Evolutionary conservation across 257 asterid species (phyloP), one percentile per base, ranked within the genome.

Genomic region (Lavandula angustifolia): DNA sequence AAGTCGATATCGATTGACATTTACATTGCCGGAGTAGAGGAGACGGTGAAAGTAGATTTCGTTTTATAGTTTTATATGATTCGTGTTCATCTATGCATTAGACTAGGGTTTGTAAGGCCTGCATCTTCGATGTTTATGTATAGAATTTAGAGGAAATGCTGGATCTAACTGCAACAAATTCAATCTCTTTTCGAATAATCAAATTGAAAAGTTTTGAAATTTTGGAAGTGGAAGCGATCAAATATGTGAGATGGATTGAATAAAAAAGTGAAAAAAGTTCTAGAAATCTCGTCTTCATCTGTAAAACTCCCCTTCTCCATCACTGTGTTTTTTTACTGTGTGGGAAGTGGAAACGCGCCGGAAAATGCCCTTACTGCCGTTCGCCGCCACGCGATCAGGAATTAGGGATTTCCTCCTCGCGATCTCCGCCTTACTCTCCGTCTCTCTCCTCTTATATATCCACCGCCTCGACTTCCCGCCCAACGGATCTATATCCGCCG

Each of bases 1-100:
- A 82, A 64, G 92, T 87, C 70, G 97, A 89, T 74, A 81, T 87
- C 1, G 82, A 78, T 60, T 89, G 86, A 89, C 60, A 35, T 56
- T 9, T 14, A n/a, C 40, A 41, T 6, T 2, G 27, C 27, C 27
- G 27, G 27, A 22, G 27, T 22, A 22, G 27, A 22, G 27, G 27
- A 22, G 27, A 22, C 27, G 27, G 27, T 22, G 27, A 22, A 22
- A 22, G 27, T 22, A 22, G 27, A 22, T 22, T 22, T 22, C 27
- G 27, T 22, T 22, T 22, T 22, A 22, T 22, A 22, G 27, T 22
- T 22, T 22, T 22, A 22, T 22, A 22, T 22, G 27, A 22, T 22
- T 22, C 27, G 27, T 22, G 27, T 51, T 43, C 33, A 14, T 42
- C 29, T 5, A 46, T 52, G 48, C 65, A 8, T 41, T n/a, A 33